Percentiles rank a stretch among this genome's conserved stretches.
phyloP scores from a whole-genome alignment of 768 basidiomycete genomes.

The Agaricus sinodeliciosus region DNA sequence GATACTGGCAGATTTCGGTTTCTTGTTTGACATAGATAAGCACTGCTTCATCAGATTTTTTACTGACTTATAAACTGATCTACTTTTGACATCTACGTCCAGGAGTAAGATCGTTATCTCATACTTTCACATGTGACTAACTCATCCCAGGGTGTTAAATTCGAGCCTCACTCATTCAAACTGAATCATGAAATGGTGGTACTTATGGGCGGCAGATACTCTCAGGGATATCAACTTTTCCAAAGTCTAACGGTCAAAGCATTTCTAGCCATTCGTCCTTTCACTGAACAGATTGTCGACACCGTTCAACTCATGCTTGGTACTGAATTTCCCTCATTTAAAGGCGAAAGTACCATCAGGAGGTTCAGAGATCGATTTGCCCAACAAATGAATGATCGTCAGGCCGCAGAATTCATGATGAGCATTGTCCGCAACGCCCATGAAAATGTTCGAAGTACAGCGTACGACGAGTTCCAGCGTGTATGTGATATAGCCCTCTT shows the following conservation, averaged over 20 bases:
- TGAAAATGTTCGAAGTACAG: constrained; percentile 89
- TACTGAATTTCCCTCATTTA: constrained; percentile 93
- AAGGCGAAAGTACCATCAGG: constrained; percentile 88
- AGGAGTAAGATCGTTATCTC: constrained; percentile 40
- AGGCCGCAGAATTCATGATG: constrained; percentile 94
- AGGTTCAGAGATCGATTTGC: constrained; percentile 85
- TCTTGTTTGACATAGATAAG: constrained; percentile 98
- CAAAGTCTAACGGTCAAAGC: constrained; percentile 92
- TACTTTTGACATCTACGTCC: constrained; percentile 44
- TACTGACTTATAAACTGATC: constrained; percentile 22
- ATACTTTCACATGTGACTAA: constrained; percentile 5
- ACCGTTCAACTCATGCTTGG: constrained; percentile 92
- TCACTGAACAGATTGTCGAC: constrained; percentile 84
- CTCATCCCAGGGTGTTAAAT: constrained; percentile 81
- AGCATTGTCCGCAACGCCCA: constrained; percentile 85
- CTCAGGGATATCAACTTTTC: constrained; percentile 92
- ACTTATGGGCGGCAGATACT: constrained; percentile 92
- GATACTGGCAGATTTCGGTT: constrained; percentile 71
- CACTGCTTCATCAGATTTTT: constrained; percentile 20
- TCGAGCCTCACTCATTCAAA: constrained; percentile 97
- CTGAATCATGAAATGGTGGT: constrained; percentile 98
- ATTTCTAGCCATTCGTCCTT: constrained; percentile 93
- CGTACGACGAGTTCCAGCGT: constrained; percentile 94
- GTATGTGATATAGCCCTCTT: constrained; percentile 26
- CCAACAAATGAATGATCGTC: constrained; percentile 73